These are phyloP conservation scores for Lichtheimia ornata DNA, from an alignment of 371 early-diverging fungal genomes.

Conservation along the genomic window DNA sequence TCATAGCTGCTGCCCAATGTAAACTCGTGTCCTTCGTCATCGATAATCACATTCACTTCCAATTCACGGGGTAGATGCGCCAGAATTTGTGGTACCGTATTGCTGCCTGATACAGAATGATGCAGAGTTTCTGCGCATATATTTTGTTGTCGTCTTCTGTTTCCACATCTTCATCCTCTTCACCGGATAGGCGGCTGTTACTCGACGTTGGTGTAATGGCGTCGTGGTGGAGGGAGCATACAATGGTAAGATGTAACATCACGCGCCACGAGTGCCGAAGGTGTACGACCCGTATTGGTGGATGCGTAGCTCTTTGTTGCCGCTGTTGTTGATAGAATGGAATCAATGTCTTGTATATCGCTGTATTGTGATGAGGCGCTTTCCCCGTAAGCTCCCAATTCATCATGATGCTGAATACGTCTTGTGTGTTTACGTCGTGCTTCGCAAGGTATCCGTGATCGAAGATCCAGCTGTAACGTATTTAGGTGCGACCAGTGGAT, in stretches of 20 bases:
- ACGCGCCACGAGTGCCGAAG: slow-evolving; percentile 10
- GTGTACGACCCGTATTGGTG: not conserved
- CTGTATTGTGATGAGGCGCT: slow-evolving; percentile 22
- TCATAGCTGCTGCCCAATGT: slow-evolving; percentile 97
- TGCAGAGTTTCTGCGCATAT: slow-evolving; percentile 50
- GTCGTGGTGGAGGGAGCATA: slow-evolving; percentile 8
- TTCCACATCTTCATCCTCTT: slow-evolving; percentile 14
- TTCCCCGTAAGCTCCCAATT: slow-evolving; percentile 20
- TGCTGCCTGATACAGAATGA: slow-evolving; percentile 63
- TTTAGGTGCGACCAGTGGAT: slow-evolving; percentile 55
- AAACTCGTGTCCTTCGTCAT: slow-evolving; percentile 91
- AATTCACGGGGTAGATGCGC: slow-evolving; percentile 57
- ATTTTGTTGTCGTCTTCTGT: slow-evolving; percentile 25
- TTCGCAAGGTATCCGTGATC: slow-evolving; percentile 35
- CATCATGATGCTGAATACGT: slow-evolving; percentile 14
- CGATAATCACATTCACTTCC: slow-evolving; percentile 85
- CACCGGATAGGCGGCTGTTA: not conserved
- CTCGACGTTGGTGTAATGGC: slow-evolving; percentile 1
- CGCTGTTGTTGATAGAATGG: not conserved
- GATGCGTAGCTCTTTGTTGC: not conserved
- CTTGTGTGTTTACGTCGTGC: slow-evolving; percentile 28
- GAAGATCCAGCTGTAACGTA: slow-evolving; percentile 46
- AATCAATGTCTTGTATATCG: slow-evolving; percentile 14
- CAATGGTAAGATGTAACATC: not conserved
- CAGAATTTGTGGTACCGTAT: slow-evolving; percentile 53